These are phyloP conservation scores for Ophiocordyceps sinensis DNA, from an alignment of 2,329 filamentous ascomycete species.

Conservation along the genomic window DNA sequence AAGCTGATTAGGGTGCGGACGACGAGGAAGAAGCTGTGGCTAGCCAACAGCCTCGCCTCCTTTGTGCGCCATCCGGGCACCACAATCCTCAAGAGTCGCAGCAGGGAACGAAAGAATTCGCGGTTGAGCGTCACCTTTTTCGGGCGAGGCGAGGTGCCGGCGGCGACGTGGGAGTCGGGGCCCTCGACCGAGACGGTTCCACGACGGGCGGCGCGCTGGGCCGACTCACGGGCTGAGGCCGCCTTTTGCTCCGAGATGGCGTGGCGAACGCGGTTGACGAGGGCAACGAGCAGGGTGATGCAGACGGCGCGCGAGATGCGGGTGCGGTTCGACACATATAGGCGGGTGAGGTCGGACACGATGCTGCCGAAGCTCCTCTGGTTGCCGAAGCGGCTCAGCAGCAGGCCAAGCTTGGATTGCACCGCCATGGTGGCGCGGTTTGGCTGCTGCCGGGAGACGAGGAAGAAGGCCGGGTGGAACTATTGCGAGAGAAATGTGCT, in stretches of 20 bases:
- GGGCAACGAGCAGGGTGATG: constrained; percentile 63
- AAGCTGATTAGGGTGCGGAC: constrained; percentile 82
- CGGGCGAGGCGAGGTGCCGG: constrained; percentile 24
- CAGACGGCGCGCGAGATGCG: constrained; percentile 75
- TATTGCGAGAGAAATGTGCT: no score
- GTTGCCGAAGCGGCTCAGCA: constrained; percentile 13
- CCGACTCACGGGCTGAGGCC: constrained; percentile 54
- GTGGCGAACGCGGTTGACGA: constrained; percentile 77
- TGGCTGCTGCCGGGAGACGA: neutral
- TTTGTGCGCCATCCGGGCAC: constrained; percentile 83
- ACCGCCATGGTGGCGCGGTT: constrained; percentile 43
- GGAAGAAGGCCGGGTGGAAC: no score
- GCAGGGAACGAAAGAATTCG: constrained; percentile 62
- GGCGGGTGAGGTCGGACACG: constrained; percentile 49
- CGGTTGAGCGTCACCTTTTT: constrained; percentile 88
- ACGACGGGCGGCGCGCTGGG: constrained; percentile 31
- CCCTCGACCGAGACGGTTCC: constrained; percentile 31
- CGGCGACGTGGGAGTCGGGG: constrained; percentile 7
- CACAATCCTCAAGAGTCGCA: constrained; percentile 70
- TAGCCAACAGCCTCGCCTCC: constrained; percentile 72
- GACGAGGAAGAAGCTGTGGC: constrained; percentile 87
- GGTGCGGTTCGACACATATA: constrained; percentile 69
- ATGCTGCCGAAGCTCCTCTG: constrained; percentile 52
- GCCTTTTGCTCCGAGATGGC: constrained; percentile 89
- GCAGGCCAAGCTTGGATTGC: constrained; percentile 56